Percentiles rank a stretch among this genome's conserved stretches.
phyloP scores from a whole-genome alignment of 2,329 filamentous ascomycete species.

The Cephalotrichum gorgonifer region DNA sequence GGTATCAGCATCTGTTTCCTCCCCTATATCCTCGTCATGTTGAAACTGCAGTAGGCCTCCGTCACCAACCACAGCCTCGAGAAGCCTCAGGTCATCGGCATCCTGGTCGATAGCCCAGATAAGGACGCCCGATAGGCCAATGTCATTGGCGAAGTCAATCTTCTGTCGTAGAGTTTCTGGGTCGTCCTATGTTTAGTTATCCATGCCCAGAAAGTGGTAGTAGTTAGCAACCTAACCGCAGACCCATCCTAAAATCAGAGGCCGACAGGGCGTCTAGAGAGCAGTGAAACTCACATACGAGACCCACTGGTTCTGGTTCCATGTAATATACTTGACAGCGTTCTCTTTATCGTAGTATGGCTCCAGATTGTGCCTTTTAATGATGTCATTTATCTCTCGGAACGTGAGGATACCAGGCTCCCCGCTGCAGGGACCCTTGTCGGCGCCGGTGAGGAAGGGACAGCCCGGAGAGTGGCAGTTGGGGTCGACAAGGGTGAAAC shows the following conservation, averaged over 20 bases:
- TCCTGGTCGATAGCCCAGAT: constrained; percentile 22
- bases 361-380: constrained; percentile 12
- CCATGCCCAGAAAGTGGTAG: too few relatives aligned
- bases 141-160: constrained; percentile 18
- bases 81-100: constrained; percentile 9
- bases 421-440: constrained; percentile 12
- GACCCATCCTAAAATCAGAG: too few relatives aligned
- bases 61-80: constrained; percentile 8
- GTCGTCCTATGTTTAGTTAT: constrained; percentile 22
- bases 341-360: constrained; percentile 16
- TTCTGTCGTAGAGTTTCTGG: constrained; percentile 22
- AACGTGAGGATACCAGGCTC: constrained; percentile 15
- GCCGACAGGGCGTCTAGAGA: too few relatives aligned
- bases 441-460: constrained; percentile 3
- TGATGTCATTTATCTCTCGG: constrained; percentile 14
- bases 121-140: constrained; percentile 19
- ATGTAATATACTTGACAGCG: constrained; percentile 22
- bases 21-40: constrained; percentile 5
- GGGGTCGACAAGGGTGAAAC: constrained; percentile 10
- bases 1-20: constrained; percentile 3
- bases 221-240: too few relatives aligned
- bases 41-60: too few relatives aligned
- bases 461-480: constrained; percentile 11
- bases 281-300: constrained; percentile 5
- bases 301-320: constrained; percentile 27